These are phyloP conservation scores for Sporothrix luriei DNA, from an alignment of 2,329 filamentous ascomycete genomes.

Conservation along the genomic window DNA sequence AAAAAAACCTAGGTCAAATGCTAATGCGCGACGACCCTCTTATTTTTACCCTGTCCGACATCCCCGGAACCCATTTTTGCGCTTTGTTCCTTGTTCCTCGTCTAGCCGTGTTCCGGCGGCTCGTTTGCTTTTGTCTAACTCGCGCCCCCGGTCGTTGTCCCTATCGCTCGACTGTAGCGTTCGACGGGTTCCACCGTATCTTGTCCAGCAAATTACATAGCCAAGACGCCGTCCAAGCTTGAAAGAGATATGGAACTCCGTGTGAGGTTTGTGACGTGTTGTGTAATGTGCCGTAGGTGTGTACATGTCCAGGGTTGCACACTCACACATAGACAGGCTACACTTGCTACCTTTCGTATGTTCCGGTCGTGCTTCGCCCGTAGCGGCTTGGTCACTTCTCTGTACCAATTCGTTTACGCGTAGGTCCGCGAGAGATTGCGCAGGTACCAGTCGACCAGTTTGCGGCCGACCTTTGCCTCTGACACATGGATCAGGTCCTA, in stretches of 20 bases:
- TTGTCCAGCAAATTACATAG: constrained; percentile 23
- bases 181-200: background rate
- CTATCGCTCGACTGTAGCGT: background rate
- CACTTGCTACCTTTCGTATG: background rate
- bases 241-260: constrained; percentile 19
- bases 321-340: too few species aligned
- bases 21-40: constrained; percentile 26
- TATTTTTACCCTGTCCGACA: background rate
- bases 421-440: constrained; percentile 95
- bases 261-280: background rate
- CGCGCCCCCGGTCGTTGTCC: constrained; percentile 8
- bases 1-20: constrained; percentile 19
- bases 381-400: constrained; percentile 15
- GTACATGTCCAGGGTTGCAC: constrained; percentile 20
- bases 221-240: constrained; percentile 24
- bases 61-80: constrained; percentile 11
- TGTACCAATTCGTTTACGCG: constrained; percentile 53
- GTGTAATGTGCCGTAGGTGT: background rate
- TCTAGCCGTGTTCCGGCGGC: constrained; percentile 17
- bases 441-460: constrained; percentile 98
- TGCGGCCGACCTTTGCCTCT: constrained; percentile 95
- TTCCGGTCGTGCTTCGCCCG: background rate
- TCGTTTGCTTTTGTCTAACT: constrained; percentile 20
- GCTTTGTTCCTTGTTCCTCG: background rate
- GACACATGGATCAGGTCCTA: constrained; percentile 97